phyloP scores from a whole-genome alignment of 2,329 filamentous ascomycete genomes.

The Dryadomyces quercus-mongolicae region DNA sequence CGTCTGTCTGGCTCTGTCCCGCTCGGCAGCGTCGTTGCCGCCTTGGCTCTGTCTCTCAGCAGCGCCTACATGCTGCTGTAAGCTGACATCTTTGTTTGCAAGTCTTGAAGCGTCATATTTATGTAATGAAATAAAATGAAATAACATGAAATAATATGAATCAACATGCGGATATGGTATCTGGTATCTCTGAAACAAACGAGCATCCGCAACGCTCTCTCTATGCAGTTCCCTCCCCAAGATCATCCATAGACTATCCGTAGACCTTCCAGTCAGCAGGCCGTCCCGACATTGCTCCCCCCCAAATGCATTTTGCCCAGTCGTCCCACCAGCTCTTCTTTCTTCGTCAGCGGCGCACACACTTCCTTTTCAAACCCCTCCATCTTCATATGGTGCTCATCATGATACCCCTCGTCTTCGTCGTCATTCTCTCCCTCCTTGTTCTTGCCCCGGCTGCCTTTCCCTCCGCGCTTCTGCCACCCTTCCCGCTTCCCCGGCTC shows the following conservation, averaged over 20 bases:
- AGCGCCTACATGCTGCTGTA: conserved; percentile 10
- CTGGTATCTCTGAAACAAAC: not conserved
- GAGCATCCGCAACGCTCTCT: not conserved
- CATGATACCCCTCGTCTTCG: not conserved
- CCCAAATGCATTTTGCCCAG: conserved; percentile 5
- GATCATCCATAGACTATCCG: not conserved
- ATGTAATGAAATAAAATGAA: not conserved
- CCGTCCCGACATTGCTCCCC: conserved; percentile 3
- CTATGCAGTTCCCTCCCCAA: not conserved
- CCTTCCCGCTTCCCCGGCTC: not conserved
- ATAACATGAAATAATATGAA: not conserved
- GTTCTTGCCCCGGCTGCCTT: not conserved
- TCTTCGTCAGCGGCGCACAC: not conserved
- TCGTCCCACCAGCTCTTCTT: not conserved
- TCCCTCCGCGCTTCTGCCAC: not conserved
- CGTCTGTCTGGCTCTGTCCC: conserved; percentile 1
- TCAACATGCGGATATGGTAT: too few relatives aligned
- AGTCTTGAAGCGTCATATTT: not conserved
- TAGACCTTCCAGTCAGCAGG: not conserved
- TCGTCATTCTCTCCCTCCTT: conserved; percentile 1
- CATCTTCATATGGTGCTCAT: not conserved
- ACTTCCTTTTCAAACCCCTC: not conserved
- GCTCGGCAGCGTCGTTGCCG: conserved; percentile 4
- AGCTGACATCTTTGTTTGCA: not conserved
- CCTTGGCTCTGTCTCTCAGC: conserved; percentile 3